Evolutionary conservation across 371 early-diverging fungal genomes (phyloP), one percentile per base, ranked within the genome.

Genomic region (Chytridium lagenaria): DNA sequence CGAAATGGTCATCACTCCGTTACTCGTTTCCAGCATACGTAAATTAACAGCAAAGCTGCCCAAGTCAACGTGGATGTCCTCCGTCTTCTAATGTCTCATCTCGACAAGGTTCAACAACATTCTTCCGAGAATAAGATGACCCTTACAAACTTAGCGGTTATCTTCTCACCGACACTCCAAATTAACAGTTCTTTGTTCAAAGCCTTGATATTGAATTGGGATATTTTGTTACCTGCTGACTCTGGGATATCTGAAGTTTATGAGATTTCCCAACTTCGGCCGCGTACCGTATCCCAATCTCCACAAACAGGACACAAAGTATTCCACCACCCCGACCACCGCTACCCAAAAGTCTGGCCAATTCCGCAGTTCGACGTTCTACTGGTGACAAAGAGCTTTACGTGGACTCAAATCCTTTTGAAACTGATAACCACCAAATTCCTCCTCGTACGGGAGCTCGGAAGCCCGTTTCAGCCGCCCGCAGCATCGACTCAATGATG

Each of bases 41-140:
- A 16, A 23, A 2, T 3, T 74, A 39, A 30, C 22, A 19, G 31
- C 5, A 15, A 26, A 16, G 10, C 61, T 74, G 30, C 69, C 69
- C 16, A 22, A 16, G 1, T 30, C n/a, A 2, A 68, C 51, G 23
- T 23, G 23, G 23, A 19, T 26, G 30, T 61, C 44, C 51, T 74
- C 15, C 72, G 65, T 15, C 26, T 68, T 19, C 69, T 74, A 0
- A 22, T 74, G n/a, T 33, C 67, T 19, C 75, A 75, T 50, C 51
- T 75, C 23, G 66, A 67, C 37, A 10, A 59, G n/a, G 50, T 75
- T 55, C 68, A 66, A 34, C 38, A 40, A 30, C 34, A 70, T 22
- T 12, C 57, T 0, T 52, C 34, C 33, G 34, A 52, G 55, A 79
- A 79, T 67, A 79, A 79, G 61, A 79, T 79, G 79, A 59, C 55